Evolutionary conservation across 2,329 filamentous ascomycete species (phyloP).

Genomic region (Aspergillus sp.): DNA sequence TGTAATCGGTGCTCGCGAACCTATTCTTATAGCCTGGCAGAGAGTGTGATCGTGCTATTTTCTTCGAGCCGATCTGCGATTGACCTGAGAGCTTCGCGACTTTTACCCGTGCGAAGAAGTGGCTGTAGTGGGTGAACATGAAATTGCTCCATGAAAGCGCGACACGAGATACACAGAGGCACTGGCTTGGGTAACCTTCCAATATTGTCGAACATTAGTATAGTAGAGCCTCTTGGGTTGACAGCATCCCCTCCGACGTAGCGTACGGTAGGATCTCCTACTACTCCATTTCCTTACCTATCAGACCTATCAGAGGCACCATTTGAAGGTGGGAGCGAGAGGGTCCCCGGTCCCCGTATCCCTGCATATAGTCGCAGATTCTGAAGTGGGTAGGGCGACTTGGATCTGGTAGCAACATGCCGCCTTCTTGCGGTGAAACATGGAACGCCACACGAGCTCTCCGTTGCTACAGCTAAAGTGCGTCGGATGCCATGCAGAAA

Average conservation of each 20-base stretch:
- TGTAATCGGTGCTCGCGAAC: background rate
- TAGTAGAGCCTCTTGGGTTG: too few species aligned
- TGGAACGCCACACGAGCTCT: background rate
- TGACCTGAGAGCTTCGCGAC: background rate
- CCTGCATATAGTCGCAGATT: too few species aligned
- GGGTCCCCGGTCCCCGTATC: too few species aligned
- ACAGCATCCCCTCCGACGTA: too few species aligned
- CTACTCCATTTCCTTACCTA: too few species aligned
- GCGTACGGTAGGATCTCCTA: too few species aligned
- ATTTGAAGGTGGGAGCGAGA: too few species aligned
- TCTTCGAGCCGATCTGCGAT: background rate
- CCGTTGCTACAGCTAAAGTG: background rate
- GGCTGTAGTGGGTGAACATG: background rate
- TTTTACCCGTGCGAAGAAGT: background rate
- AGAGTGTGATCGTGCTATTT: background rate
- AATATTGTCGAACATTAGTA: too few species aligned
- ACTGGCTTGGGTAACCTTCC: background rate
- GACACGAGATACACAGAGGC: background rate
- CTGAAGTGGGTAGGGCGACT: too few species aligned
- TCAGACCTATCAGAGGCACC: too few species aligned
- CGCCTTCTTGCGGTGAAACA: too few species aligned
- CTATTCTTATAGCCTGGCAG: background rate
- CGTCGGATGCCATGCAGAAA: background rate
- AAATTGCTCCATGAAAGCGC: background rate
- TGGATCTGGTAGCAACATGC: too few species aligned